Conservation (phyloP, 2,329 filamentous ascomycete genomes). For the Knufia petricola region DNA sequence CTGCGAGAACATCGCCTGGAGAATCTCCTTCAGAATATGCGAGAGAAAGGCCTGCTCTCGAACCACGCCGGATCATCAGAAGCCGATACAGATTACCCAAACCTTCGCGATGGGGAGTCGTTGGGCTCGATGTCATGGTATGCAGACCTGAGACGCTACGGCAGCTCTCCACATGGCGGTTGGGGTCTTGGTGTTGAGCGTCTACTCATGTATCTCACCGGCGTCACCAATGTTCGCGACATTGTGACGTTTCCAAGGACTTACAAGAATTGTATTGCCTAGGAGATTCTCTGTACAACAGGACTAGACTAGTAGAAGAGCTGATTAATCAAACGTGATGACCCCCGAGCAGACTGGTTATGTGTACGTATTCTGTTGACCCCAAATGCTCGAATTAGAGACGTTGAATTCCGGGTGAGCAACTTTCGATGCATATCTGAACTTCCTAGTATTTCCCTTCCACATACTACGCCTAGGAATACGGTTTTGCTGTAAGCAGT, state of each 20-base stretch:
- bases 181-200: slow-evolving; percentile 88
- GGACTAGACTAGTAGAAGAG: no score
- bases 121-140: slow-evolving; percentile 67
- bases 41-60: slow-evolving; percentile 42
- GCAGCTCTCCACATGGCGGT: slow-evolving; percentile 82
- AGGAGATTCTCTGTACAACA: neutral
- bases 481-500: no score
- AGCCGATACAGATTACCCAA: slow-evolving; percentile 25
- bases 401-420: no score
- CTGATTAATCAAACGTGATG: no score
- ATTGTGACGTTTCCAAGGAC: slow-evolving; percentile 71
- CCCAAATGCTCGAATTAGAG: no score
- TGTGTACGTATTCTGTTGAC: no score
- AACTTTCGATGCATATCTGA: no score
- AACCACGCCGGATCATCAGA: neutral
- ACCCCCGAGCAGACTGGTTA: no score
- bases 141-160: slow-evolving; percentile 75
- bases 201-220: slow-evolving; percentile 71
- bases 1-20: slow-evolving; percentile 73
- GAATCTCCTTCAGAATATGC: slow-evolving; percentile 61
- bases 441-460: no score
- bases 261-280: neutral
- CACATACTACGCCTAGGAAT: no score
- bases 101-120: slow-evolving; percentile 31
- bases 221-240: slow-evolving; percentile 73